Base-by-base conservation (phyloP, 176 grass and related monocot genomes). In the Carex pumila region DNA sequence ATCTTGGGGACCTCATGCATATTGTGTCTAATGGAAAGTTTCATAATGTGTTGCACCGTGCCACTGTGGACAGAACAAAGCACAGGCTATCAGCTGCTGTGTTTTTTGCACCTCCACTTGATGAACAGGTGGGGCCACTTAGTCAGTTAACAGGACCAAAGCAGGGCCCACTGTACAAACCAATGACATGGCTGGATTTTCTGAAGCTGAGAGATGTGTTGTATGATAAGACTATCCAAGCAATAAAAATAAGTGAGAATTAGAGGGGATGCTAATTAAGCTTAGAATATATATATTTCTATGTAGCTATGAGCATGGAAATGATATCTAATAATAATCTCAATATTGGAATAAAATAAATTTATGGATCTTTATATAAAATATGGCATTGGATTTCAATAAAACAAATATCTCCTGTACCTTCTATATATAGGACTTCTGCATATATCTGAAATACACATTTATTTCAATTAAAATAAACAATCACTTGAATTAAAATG, bases 101-200 rank as follows among this genome's bases (percentile, higher is more conserved):
- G 73, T 90, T 94, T 50, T 91, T 88, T 61, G 88, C 81, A 3
- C 91, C 94, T 7, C 84, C 86, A 1, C n/a, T 11, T 0, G 52
- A 80, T 70, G 84, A 90, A 73, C 68, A 34, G 25, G 82, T 97
- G 15, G 60, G 84, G 12, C 91, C 94, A 2, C 81, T 91, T 63
- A 19, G 13, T 7, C 56, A 81, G 0, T 22, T 86, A 12, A 2
- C 88, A 2, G 15, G 49, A 8, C 79, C 25, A 1, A 29, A 69
- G 59, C 59, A 32, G 37, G 81, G 22, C 12, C 29, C 89, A 0
- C 47, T 7, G 7, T 96, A 87, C 65, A 88, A 50, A 58, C 64
- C 81, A 2, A 87, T 91, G 86, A 82, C 94, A 30, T 97, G 94
- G 89, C 58, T 85, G 0, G 87, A 97, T 67, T 97, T 80, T 86